These are phyloP conservation scores for Euclidium syriacum DNA, from an alignment of 345 rosid species.

Conservation along the genomic window DNA sequence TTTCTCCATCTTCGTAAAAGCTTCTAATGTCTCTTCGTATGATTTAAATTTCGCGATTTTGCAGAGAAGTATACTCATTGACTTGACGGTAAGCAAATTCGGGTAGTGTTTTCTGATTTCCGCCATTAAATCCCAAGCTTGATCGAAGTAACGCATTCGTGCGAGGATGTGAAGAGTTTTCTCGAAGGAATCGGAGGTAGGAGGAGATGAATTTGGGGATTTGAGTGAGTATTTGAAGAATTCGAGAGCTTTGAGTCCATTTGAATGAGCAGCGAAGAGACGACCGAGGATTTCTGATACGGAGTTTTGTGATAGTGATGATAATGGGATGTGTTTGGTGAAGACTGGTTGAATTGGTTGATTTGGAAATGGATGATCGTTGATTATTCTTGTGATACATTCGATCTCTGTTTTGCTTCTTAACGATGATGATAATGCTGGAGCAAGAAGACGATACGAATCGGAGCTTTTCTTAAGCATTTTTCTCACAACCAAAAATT, in stretches of 20 bases:
- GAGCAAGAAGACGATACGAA: conserved; percentile 22
- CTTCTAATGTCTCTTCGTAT: conserved; percentile 63
- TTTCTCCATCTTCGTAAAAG: conserved; percentile 61
- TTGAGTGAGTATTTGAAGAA: conserved; percentile 52
- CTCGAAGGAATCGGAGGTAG: conserved; percentile 64
- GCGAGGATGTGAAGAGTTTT: conserved; percentile 77
- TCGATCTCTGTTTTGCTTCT: conserved; percentile 36
- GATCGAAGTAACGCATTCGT: conserved; percentile 78
- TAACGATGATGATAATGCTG: not conserved
- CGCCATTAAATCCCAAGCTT: conserved; percentile 78
- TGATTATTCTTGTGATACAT: conserved; percentile 52
- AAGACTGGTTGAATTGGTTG: conserved; percentile 52
- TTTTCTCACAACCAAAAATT: not conserved
- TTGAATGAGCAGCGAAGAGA: conserved; percentile 81
- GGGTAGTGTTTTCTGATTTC: conserved; percentile 42
- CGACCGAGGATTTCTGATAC: conserved; percentile 74
- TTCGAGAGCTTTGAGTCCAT: conserved; percentile 84
- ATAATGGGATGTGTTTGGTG: conserved; percentile 33
- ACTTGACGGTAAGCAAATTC: conserved; percentile 50
- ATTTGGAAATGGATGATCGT: conserved; percentile 68
- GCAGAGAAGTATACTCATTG: conserved; percentile 74
- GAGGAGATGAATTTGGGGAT: conserved; percentile 34
- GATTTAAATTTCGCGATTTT: conserved; percentile 62
- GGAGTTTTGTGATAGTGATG: conserved; percentile 33
- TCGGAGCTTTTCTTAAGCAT: conserved; percentile 20